Percentiles rank a stretch among this genome's conserved stretches.
phyloP scores from a whole-genome alignment of 1,284 basidiomycete species.

The Cryptococcus sp. region DNA sequence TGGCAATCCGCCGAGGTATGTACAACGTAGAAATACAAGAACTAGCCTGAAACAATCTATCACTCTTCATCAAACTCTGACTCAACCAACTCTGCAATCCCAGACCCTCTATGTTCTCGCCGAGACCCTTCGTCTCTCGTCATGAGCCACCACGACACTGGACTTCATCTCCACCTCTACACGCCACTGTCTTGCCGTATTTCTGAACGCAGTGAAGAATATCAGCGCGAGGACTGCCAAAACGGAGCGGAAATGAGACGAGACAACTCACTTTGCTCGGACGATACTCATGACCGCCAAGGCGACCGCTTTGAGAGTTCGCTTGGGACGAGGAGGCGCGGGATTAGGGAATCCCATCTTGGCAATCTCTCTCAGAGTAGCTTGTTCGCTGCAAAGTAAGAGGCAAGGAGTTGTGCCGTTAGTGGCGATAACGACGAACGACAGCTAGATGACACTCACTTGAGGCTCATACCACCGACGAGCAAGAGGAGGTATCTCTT shows the following conservation, averaged over 20 bases:
- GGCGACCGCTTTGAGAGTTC: slow-evolving; percentile 63
- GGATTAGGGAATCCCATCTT: slow-evolving; percentile 67
- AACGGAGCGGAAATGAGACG: background rate
- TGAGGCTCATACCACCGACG: slow-evolving; percentile 64
- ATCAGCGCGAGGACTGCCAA: background rate
- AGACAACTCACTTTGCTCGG: slow-evolving; percentile 63
- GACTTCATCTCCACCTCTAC: slow-evolving; percentile 25
- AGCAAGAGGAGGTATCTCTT: slow-evolving; percentile 67
- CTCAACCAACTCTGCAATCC: background rate
- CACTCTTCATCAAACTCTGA: too few relatives aligned
- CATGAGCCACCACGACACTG: slow-evolving; percentile 10
- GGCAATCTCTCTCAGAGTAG: slow-evolving; percentile 74
- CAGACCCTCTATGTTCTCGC: slow-evolving; percentile 7
- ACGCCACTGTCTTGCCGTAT: slow-evolving; percentile 31
- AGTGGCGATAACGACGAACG: too few relatives aligned
- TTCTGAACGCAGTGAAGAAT: slow-evolving; percentile 9
- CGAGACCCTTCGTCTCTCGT: slow-evolving; percentile 23
- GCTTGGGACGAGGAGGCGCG: slow-evolving; percentile 49
- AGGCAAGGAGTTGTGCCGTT: too few relatives aligned
- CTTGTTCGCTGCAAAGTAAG: slow-evolving; percentile 65
- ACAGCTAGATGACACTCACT: slow-evolving; percentile 56
- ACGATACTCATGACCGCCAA: slow-evolving; percentile 66
- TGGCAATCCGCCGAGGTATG: too few relatives aligned
- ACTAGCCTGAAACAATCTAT: too few relatives aligned
- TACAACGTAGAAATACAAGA: too few relatives aligned